Percentiles rank a stretch among this genome's conserved stretches.
phyloP scores from a whole-genome alignment of 352 stramenopile genomes.

The Blastocystis sp. region DNA sequence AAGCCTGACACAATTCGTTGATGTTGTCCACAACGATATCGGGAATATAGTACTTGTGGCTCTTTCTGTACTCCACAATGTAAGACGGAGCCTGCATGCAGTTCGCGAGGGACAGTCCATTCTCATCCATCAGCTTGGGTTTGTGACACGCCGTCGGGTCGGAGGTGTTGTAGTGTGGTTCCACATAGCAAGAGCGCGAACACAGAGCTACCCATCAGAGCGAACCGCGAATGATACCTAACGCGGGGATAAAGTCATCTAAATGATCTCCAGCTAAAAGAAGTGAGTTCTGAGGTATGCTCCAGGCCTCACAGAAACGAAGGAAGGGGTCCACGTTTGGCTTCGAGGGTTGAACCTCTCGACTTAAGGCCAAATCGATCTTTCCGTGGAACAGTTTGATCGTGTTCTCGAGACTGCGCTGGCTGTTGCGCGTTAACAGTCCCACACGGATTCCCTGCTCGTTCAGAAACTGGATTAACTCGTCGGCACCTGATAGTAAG shows the following conservation, averaged over 20 bases:
- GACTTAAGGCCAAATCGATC: conserved; percentile 24
- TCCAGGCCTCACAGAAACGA: not conserved
- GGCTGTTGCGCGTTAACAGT: conserved; percentile 15
- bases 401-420: not conserved
- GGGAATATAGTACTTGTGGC: conserved; percentile 11
- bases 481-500: not conserved
- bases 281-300: not conserved
- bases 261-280: conserved; percentile 38
- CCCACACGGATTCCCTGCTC: conserved; percentile 8
- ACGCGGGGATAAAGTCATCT: conserved; percentile 38
- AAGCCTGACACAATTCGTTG: conserved; percentile 13
- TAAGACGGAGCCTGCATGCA: conserved; percentile 8
- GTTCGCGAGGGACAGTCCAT: conserved; percentile 30
- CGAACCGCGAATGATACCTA: not conserved
- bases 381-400: not conserved
- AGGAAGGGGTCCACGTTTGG: conserved; percentile 26
- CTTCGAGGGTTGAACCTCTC: conserved; percentile 45
- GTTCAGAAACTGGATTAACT: conserved; percentile 21
- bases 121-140: not conserved
- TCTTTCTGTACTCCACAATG: conserved; percentile 30
- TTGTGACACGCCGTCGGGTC: not conserved
- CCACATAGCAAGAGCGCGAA: conserved; percentile 31
- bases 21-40: conserved; percentile 23
- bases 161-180: not conserved
- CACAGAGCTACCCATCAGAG: not conserved